Evolutionary conservation across 805 yeast species (phyloP).

Genomic region (Myxozyma udenii): DNA sequence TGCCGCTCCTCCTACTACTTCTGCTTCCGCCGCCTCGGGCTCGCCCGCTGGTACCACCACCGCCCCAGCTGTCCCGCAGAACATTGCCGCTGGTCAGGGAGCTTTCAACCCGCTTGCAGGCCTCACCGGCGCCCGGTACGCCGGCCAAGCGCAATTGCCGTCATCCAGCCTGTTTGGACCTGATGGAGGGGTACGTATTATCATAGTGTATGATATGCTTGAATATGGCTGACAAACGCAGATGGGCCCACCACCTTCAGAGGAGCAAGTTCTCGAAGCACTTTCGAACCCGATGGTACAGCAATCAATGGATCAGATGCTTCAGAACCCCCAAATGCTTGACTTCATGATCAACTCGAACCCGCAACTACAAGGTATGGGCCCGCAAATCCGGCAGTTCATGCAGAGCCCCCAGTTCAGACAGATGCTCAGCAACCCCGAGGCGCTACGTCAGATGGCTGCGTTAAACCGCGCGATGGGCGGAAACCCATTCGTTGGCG

Average conservation of each 20-base stretch:
- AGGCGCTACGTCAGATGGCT: slow-evolving; percentile 78
- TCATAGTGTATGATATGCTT: neutral
- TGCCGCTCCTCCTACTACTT: slow-evolving; percentile 49
- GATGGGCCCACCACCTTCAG: slow-evolving; percentile 70
- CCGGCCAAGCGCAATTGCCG: slow-evolving; percentile 87
- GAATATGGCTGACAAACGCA: no score
- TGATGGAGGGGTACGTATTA: slow-evolving; percentile 69
- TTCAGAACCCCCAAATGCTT: slow-evolving; percentile 83
- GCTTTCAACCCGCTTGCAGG: slow-evolving; percentile 88
- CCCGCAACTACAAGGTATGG: slow-evolving; percentile 77
- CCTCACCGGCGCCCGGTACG: slow-evolving; percentile 91
- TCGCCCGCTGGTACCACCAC: slow-evolving; percentile 31
- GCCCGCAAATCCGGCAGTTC: slow-evolving; percentile 84
- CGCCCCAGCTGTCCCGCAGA: slow-evolving; percentile 57
- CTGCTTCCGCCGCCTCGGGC: slow-evolving; percentile 36
- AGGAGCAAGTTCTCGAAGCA: slow-evolving; percentile 70
- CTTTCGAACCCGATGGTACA: slow-evolving; percentile 78
- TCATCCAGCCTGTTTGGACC: slow-evolving; percentile 87
- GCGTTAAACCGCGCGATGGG: slow-evolving; percentile 56
- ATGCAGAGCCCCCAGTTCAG: slow-evolving; percentile 80
- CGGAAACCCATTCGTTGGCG: slow-evolving; percentile 32
- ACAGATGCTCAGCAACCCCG: slow-evolving; percentile 78
- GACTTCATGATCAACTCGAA: slow-evolving; percentile 76
- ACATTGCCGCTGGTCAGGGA: slow-evolving; percentile 82
- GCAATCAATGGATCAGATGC: slow-evolving; percentile 76